phyloP scores from a whole-genome alignment of 1,139 yeast species.

The Protomyces inundatus region DNA sequence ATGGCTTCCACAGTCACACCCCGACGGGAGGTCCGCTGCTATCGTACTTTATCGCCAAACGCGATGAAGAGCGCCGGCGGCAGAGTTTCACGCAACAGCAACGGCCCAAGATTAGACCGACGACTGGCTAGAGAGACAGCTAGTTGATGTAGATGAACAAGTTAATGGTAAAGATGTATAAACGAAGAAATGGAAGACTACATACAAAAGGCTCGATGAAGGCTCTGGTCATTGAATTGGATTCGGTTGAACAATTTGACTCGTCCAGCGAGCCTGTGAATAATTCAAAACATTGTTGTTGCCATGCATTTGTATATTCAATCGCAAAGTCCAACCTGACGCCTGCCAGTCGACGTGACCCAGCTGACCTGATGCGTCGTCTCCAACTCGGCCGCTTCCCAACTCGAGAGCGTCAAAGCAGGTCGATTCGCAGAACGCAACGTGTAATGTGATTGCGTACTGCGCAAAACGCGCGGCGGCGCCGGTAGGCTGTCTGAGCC shows the following conservation, averaged over 20 bases:
- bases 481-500: neutral
- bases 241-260: neutral
- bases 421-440: neutral
- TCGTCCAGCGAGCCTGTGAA: neutral
- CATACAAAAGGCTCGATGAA: too few relatives aligned
- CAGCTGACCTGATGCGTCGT: neutral
- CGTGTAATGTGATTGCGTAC: neutral
- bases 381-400: neutral
- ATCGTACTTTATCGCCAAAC: constrained; percentile 12
- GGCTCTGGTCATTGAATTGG: too few relatives aligned
- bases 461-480: neutral
- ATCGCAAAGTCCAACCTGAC: neutral
- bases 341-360: neutral
- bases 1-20: neutral
- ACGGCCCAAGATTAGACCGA: neutral
- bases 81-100: neutral
- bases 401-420: neutral
- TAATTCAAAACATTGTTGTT: too few relatives aligned
- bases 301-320: neutral
- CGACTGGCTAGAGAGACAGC: neutral
- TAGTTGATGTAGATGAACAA: too few relatives aligned
- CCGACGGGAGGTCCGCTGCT: constrained; percentile 15
- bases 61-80: constrained; percentile 6
- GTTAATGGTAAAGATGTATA: too few relatives aligned
- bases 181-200: too few relatives aligned